Percentiles rank a stretch among this genome's conserved stretches.
Evolutionary conservation across 2,329 filamentous ascomycete species (phyloP).

Genomic region (Purpureocillium lavendulum): DNA sequence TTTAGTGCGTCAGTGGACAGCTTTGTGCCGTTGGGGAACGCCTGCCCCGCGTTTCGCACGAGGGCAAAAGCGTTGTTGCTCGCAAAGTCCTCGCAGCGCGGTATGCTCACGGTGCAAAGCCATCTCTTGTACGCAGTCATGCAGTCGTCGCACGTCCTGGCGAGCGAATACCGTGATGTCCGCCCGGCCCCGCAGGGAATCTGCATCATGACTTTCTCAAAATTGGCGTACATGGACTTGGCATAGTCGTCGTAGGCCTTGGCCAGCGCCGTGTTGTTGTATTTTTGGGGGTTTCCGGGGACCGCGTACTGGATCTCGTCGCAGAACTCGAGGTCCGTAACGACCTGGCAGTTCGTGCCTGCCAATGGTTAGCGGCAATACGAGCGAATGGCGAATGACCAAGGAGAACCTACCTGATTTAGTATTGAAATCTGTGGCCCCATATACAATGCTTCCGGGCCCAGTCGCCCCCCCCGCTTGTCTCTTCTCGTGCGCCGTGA

Average conservation of each 20-base stretch:
- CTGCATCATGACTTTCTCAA: constrained; percentile 74
- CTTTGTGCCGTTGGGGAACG: constrained; percentile 61
- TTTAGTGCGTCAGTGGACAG: constrained; percentile 29
- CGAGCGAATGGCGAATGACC: too few species aligned
- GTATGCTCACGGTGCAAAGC: constrained; percentile 90
- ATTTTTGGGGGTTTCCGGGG: constrained; percentile 63
- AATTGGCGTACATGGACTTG: constrained; percentile 60
- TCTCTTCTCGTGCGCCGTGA: constrained; percentile 33
- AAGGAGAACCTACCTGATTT: constrained; percentile 62
- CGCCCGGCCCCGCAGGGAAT: constrained; percentile 72
- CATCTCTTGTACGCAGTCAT: constrained; percentile 78
- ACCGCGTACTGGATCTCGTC: constrained; percentile 84
- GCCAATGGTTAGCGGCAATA: constrained; percentile 8
- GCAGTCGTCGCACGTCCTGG: constrained; percentile 68
- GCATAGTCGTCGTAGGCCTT: constrained; percentile 74
- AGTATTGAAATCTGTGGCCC: constrained; percentile 65
- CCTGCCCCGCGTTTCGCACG: constrained; percentile 59
- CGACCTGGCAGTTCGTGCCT: constrained; percentile 76
- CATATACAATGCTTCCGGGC: constrained; percentile 70
- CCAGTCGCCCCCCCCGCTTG: constrained; percentile 29
- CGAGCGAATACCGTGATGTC: constrained; percentile 74
- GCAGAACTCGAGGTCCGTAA: constrained; percentile 86
- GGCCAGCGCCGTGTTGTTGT: constrained; percentile 54
- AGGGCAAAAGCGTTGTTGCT: constrained; percentile 35
- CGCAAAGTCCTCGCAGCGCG: constrained; percentile 80